Evolutionary conservation across 192 early-diverging fungal species (phyloP), one percentile per base, ranked within the genome.

Genomic region (Rhizophagus sp.): DNA sequence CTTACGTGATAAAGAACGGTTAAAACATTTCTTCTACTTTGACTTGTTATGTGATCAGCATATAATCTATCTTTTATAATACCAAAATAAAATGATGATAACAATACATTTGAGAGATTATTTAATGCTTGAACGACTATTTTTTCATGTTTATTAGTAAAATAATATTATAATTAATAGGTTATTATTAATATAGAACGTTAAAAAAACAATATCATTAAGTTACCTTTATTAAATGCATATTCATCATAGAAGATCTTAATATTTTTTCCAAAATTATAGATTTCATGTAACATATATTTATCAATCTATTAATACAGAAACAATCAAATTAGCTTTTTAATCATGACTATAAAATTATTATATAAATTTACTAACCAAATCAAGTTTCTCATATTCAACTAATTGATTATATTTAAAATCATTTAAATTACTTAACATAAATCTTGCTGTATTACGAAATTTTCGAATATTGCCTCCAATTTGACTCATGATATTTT

Each of bases 21-120:
- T 78, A 93, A 92, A 47, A 90, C 88, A 22, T 87, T 90, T n/a
- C 87, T 85, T 69, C 94, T 88, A 49, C 84, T 71, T 0, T 78
- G 11, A 50, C 87, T 82, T 25, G 80, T 64, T 24, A 76, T 39
- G 25, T 81, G 64, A 63, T 91, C 87, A 27, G 90, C 91, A 64
- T 95, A 95, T 5, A 95, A 85, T 41, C 91, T 85, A 79, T 95
- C 94, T 83, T 95, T 95, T n/a, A n/a, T n/a, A n/a, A 93, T 86
- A 72, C 94, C 93, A 88, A 94, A 91, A 84, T 95, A 95, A 75
- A 94, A 93, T 4, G 93, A 89, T 25, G 94, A 95, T 13, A 94
- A 84, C 9, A 85, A 82, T 9, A 84, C 85, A 73, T 88, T 92
- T 74, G 91, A 90, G 75, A 95, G 93, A 75, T 88, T 88, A 79